Evolutionary conservation across 2,329 filamentous ascomycete species (phyloP).

Genomic region (Coniochaeta ligniaria): DNA sequence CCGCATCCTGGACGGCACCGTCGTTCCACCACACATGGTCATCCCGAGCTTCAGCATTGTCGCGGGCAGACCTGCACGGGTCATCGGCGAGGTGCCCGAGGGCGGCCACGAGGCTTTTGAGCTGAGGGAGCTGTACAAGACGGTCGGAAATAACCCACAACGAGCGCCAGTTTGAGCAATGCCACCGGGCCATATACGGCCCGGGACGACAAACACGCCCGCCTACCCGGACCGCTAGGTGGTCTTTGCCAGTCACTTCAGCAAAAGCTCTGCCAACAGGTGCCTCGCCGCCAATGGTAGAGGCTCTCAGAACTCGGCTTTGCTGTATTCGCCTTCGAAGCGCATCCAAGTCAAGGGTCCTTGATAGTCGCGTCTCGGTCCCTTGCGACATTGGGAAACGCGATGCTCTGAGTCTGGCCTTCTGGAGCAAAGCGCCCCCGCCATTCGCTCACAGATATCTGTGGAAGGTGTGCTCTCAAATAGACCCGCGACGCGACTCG

Average conservation of each 20-base stretch:
- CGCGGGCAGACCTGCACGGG: constrained; percentile 71
- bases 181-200: not conserved
- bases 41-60: constrained; percentile 89
- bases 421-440: not conserved
- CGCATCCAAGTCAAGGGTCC: too few species aligned
- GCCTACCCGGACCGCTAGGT: not conserved
- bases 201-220: not conserved
- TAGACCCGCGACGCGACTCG: not conserved
- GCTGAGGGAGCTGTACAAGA: constrained; percentile 57
- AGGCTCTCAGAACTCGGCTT: not conserved
- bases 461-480: not conserved
- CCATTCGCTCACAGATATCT: not conserved
- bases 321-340: not conserved
- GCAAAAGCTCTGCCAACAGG: not conserved
- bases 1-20: constrained; percentile 74
- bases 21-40: constrained; percentile 83
- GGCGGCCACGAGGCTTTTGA: constrained; percentile 60
- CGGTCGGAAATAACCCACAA: constrained; percentile 50
- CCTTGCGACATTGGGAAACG: not conserved
- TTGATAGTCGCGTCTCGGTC: too few species aligned
- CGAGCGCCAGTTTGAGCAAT: constrained; percentile 25
- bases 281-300: not conserved
- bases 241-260: not conserved
- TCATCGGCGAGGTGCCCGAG: constrained; percentile 75
- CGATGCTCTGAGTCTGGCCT: not conserved